These are phyloP conservation scores for Corylus heterophylla DNA, from an alignment of 306 rosid genomes.

Conservation along the genomic window DNA sequence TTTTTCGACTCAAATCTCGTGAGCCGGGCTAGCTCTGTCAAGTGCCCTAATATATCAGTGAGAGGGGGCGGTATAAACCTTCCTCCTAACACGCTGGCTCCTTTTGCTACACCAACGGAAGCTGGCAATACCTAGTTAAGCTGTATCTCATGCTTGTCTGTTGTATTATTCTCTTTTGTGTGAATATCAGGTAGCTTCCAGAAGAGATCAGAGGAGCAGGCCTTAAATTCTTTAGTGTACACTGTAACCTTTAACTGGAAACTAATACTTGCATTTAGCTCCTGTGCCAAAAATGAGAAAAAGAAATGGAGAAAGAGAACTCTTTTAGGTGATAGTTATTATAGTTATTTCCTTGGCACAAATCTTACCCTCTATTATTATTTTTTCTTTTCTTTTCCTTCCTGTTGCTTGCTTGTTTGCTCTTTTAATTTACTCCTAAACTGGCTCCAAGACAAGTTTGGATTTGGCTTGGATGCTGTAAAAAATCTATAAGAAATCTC, in stretches of 20 bases:
- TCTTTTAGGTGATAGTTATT: constrained; percentile 46
- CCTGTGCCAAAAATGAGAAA: constrained; percentile 36
- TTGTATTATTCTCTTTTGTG: constrained; percentile 64
- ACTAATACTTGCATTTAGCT: constrained; percentile 71
- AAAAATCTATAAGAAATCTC: no score
- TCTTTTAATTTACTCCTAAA: constrained; percentile 7
- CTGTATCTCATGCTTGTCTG: constrained; percentile 36
- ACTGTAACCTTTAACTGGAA: constrained; percentile 67
- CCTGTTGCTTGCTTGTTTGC: constrained; percentile 1
- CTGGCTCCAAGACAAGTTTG: constrained; percentile 2
- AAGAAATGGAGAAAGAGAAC: constrained; percentile 44
- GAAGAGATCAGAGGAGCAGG: constrained; percentile 55
- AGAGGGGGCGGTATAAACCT: constrained; percentile 86
- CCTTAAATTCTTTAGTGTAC: constrained; percentile 70
- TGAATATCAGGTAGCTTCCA: constrained; percentile 78
- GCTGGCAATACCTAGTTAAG: constrained; percentile 53
- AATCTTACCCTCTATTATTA: constrained; percentile 17
- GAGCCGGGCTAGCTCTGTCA: constrained; percentile 73
- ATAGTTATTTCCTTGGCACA: constrained; percentile 45
- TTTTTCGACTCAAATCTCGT: constrained; percentile 73
- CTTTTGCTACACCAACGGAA: constrained; percentile 58
- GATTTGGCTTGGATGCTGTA: no score
- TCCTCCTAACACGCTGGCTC: constrained; percentile 74
- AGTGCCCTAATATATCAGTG: constrained; percentile 60
- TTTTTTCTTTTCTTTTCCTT: constrained; percentile 5